Evolutionary conservation across 768 basidiomycete species (phyloP), one percentile per base, ranked within the genome.

Genomic region (Jaapia argillacea): DNA sequence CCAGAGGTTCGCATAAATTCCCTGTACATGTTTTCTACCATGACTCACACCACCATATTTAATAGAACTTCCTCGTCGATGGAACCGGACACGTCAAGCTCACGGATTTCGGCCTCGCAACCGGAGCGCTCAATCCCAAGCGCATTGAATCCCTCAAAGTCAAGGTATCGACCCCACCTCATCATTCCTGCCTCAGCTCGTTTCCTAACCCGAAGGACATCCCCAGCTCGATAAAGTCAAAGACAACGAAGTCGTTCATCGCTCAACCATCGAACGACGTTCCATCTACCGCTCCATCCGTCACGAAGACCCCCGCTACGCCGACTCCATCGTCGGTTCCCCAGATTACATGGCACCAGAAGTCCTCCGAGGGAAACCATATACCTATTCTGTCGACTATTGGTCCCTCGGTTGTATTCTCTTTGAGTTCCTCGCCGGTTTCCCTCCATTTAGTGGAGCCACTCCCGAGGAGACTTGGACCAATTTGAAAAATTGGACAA

Each of bases 331-430:
- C 48, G 96, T 99, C 24, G 96, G 96, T 5, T 93, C 89, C 1
- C 94, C 96, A 0, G 96, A 99, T 62, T 99, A 99, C 63, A 98
- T 99, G 96, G 88, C 96, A 1, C 86, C 88, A 0, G 88, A 91
- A 57, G 92, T 97, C 18, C 74, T 97, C 21, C 79, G 93, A 23
- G 94, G 87, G 26, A 91, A 92, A 62, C 86, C 91, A 0, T 99
- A 99, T 63, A 84, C 85, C 1, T 97, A 85, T 61, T 88, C 89
- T 0, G 96, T 98, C 39, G 96, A 99, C 64, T 98, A 86, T 54
- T 98, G 96, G 96, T 94, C 91, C 1, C 74, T 99, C 5, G 96
- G 96, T 4, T 98, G 96, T 61, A 98, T 99, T 53, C 67, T 99
- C 21, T 99, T 97, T 65, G 96, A 99, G 66, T 93, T 94, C 61